These are phyloP conservation scores for Microbotryomycetes sp. DNA, from an alignment of 1,284 basidiomycete genomes.

Conservation along the genomic window DNA sequence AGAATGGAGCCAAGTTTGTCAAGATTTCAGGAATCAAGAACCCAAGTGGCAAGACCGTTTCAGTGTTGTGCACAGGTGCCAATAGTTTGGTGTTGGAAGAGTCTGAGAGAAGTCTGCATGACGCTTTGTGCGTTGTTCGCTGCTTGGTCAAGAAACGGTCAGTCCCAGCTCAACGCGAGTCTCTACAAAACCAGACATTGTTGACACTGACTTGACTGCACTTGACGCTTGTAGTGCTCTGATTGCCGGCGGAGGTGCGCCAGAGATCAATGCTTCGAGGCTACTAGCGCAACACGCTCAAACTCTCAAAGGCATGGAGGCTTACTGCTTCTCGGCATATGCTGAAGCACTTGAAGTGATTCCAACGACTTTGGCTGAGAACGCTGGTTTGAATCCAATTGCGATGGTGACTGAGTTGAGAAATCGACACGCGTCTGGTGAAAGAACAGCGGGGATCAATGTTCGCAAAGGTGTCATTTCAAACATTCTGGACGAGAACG, in stretches of 20 bases:
- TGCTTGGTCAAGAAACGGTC: constrained; percentile 98
- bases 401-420: constrained; percentile 96
- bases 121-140: constrained; percentile 94
- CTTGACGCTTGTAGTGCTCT: constrained; percentile 58
- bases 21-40: constrained; percentile 94
- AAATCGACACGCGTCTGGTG: constrained; percentile 92
- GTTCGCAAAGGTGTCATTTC: constrained; percentile 62
- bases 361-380: constrained; percentile 95
- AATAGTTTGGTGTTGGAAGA: constrained; percentile 95
- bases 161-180: constrained; percentile 35
- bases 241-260: constrained; percentile 94
- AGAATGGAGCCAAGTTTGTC: constrained; percentile 84
- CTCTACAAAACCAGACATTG: constrained; percentile 4
- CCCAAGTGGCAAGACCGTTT: constrained; percentile 79
- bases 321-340: constrained; percentile 98
- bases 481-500: constrained; percentile 69
- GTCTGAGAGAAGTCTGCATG: constrained; percentile 93
- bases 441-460: constrained; percentile 94
- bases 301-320: constrained; percentile 95
- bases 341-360: constrained; percentile 98
- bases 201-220: background rate
- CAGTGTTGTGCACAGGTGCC: constrained; percentile 88
- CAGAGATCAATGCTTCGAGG: constrained; percentile 97
- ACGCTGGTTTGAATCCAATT: constrained; percentile 96
- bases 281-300: constrained; percentile 86